These are phyloP conservation scores for Alternaria panax DNA, from an alignment of 2,329 filamentous ascomycete species.

Conservation along the genomic window DNA sequence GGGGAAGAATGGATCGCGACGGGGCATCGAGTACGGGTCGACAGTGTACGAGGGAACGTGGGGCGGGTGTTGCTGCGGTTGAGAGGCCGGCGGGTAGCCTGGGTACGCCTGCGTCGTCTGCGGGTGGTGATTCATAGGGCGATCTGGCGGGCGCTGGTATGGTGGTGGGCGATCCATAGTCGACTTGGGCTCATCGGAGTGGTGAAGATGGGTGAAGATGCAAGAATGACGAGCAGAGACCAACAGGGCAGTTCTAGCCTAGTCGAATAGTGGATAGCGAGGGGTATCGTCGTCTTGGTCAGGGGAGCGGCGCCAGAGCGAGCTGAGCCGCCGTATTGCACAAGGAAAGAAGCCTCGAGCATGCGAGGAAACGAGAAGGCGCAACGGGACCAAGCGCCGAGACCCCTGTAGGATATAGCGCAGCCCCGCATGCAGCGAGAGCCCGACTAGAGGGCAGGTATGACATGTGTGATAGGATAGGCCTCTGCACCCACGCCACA, in stretches of 20 bases:
- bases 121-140: slow-evolving; percentile 58
- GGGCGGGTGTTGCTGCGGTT: slow-evolving; percentile 44
- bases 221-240: background rate
- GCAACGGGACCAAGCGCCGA: slow-evolving; percentile 18
- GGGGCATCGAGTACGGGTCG: slow-evolving; percentile 57
- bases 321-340: background rate
- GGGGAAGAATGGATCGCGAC: slow-evolving; percentile 57
- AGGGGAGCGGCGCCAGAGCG: background rate
- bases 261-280: background rate
- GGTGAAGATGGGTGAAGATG: background rate
- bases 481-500: background rate
- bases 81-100: slow-evolving; percentile 44
- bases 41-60: slow-evolving; percentile 55
- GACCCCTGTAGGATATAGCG: slow-evolving; percentile 13
- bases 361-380: slow-evolving; percentile 28
- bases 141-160: slow-evolving; percentile 50
- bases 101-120: slow-evolving; percentile 36
- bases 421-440: slow-evolving; percentile 20
- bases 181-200: slow-evolving; percentile 24
- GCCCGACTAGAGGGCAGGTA: slow-evolving; percentile 4
- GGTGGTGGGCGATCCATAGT: slow-evolving; percentile 52
- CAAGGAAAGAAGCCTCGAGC: slow-evolving; percentile 12
- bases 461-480: slow-evolving; percentile 12
- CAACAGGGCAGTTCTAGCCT: too few species aligned
- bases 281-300: background rate